A percentile compares a stretch with the other conserved stretches of the same genome.
Evolutionary conservation across 2,329 filamentous ascomycete species (phyloP).

Genomic region (Onygenales sp.): DNA sequence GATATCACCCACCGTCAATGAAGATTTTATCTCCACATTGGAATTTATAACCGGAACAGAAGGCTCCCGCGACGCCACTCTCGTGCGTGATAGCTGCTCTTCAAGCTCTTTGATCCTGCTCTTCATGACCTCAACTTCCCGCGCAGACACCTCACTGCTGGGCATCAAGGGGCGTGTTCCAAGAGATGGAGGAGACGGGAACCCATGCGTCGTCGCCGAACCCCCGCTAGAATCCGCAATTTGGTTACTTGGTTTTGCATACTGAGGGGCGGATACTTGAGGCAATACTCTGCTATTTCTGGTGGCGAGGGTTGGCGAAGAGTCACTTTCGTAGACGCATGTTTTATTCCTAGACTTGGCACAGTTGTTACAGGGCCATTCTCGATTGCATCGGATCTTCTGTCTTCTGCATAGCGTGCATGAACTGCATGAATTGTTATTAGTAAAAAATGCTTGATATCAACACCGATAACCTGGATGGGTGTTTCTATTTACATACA

Average conservation of each 20-base stretch:
- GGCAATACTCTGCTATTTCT: background rate
- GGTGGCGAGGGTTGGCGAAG: constrained; percentile 5
- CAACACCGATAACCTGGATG: too few relatives aligned
- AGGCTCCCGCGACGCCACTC: constrained; percentile 10
- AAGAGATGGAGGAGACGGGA: constrained; percentile 5
- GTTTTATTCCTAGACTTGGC: constrained; percentile 43
- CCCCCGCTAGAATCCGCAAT: constrained; percentile 4
- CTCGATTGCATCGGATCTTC: constrained; percentile 54
- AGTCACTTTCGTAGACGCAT: constrained; percentile 40
- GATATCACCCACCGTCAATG: constrained; percentile 35
- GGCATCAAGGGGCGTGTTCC: constrained; percentile 15
- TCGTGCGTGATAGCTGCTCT: constrained; percentile 27
- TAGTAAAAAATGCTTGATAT: constrained; percentile 2
- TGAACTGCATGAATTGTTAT: constrained; percentile 28
- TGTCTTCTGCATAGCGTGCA: constrained; percentile 50
- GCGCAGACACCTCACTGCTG: constrained; percentile 14
- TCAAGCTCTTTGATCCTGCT: constrained; percentile 36
- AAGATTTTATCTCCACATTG: constrained; percentile 29
- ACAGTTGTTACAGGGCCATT: constrained; percentile 51
- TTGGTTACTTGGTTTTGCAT: background rate
- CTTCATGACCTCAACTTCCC: constrained; percentile 31
- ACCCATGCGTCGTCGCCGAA: constrained; percentile 8
- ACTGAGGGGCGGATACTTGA: background rate
- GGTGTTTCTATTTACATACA: constrained; percentile 21
- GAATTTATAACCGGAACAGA: constrained; percentile 14